A percentile compares a stretch with the other conserved stretches of the same genome.
These are phyloP conservation scores for Pugionium dolabratum DNA, from an alignment of 345 rosid species.

Conservation along the genomic window DNA sequence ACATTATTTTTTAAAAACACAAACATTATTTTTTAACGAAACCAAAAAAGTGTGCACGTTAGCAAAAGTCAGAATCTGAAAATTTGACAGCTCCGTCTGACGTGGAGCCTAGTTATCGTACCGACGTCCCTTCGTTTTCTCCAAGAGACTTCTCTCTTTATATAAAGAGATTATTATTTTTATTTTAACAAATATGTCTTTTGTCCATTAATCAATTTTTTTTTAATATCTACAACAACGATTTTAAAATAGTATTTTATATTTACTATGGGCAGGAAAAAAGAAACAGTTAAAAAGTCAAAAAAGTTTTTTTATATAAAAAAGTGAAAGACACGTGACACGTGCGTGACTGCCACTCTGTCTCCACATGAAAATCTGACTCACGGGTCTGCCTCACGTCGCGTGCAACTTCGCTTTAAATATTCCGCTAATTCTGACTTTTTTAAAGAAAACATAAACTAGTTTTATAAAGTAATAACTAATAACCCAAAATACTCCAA, in stretches of 20 bases:
- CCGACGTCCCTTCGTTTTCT: conserved; percentile 39
- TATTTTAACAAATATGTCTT: conserved; percentile 8
- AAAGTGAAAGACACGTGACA: conserved; percentile 44
- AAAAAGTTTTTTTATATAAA: background rate
- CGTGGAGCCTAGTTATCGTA: conserved; percentile 45
- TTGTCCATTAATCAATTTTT: background rate
- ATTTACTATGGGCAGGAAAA: background rate
- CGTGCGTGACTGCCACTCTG: conserved; percentile 61
- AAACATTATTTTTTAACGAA: background rate
- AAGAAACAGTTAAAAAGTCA: conserved; percentile 8
- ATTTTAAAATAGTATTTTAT: conserved; percentile 5
- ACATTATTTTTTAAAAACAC: background rate
- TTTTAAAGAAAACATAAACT: conserved; percentile 11
- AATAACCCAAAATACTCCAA: background rate
- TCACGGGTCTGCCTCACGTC: conserved; percentile 60
- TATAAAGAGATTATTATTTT: background rate
- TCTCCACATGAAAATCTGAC: conserved; percentile 53
- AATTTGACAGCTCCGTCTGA: conserved; percentile 35
- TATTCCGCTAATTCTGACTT: conserved; percentile 38
- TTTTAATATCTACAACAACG: conserved; percentile 6
- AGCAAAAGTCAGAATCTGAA: conserved; percentile 38
- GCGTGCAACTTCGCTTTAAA: conserved; percentile 52
- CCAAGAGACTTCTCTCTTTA: conserved; percentile 35
- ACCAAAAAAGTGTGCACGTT: conserved; percentile 21
- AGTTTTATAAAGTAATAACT: background rate